Evolutionary conservation across 768 basidiomycete genomes (phyloP).

Genomic region (Lepiota brunneoincarnata): DNA sequence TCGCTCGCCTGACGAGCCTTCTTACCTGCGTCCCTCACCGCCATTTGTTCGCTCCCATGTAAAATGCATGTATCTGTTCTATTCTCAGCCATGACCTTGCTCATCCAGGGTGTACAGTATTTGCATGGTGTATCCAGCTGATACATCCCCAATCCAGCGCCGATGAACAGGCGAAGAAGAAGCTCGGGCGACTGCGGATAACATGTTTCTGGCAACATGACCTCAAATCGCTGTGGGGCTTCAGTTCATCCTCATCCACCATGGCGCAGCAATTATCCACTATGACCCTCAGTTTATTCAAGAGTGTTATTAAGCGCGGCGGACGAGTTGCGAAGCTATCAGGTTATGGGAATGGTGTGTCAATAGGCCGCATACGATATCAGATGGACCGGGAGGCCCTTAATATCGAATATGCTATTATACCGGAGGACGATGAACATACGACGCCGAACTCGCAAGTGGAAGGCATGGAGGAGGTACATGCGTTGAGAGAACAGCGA

Average conservation of each 20-base stretch:
- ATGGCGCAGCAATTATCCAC: conserved; percentile 82
- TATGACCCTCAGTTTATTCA: conserved; percentile 78
- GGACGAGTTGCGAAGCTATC: conserved; percentile 69
- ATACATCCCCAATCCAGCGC: conserved; percentile 32
- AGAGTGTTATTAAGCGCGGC: conserved; percentile 76
- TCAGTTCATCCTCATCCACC: conserved; percentile 56
- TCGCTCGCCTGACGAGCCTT: conserved; percentile 85
- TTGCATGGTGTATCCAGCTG: conserved; percentile 93
- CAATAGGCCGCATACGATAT: conserved; percentile 75
- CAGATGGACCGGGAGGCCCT: conserved; percentile 83
- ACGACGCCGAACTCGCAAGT: conserved; percentile 24
- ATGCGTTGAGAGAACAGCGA: conserved; percentile 60
- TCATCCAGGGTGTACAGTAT: conserved; percentile 44
- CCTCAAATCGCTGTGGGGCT: conserved; percentile 82
- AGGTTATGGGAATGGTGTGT: conserved; percentile 80
- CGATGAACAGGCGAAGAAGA: conserved; percentile 29
- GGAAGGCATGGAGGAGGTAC: conserved; percentile 62
- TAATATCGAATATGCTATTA: conserved; percentile 79
- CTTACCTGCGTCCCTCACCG: conserved; percentile 87
- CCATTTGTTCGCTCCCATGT: conserved; percentile 91
- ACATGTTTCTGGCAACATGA: conserved; percentile 97
- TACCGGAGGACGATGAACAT: conserved; percentile 67
- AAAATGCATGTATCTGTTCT: conserved; percentile 40
- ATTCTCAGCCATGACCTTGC: conserved; percentile 10
- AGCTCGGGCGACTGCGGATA: conserved; percentile 59